Evolutionary conservation across 192 early-diverging fungal species (phyloP), one percentile per base, ranked within the genome.

Genomic region (Helicostylum pulchrum): DNA sequence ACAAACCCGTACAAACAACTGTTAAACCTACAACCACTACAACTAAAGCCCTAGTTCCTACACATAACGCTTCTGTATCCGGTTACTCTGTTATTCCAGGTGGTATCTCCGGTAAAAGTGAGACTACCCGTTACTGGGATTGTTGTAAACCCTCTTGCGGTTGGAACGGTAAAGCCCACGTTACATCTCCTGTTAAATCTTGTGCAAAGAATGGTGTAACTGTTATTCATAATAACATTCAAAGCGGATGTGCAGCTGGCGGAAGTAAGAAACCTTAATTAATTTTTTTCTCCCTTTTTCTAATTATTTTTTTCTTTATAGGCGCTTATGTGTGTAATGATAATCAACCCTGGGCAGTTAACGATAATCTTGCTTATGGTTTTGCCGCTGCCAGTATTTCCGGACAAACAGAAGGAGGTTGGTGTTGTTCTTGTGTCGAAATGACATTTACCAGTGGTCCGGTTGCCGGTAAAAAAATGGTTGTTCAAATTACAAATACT

Each of bases 361-460:
- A 68, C 32, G 59, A 61, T 42, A 62, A 56, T 60, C 67, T 68
- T n/a, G 20, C 67, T 9, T 71, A 71, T 43, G 68, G 62, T 45
- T 71, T 71, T 55, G 68, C 55, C 23, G 68, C 68, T n/a, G 67
- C 67, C 21, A 69, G 45, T 32, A 62, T 69, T 31, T 52, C 61
- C 31, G 61, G 67, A 2, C 26, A 44, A 21, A 56, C 32, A 20
- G 68, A 64, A 42, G 39, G 52, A 9, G 63, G 46, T 6, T 71
- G 53, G 53, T 64, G 63, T 19, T 71, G 68, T 50, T 53, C 53
- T 31, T 71, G 68, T 14, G 57, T 65, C 15, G 62, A 64, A n/a
- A 17, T 71, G 8, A 71, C 52, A 5, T 71, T 71, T 26, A 69
- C 67, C 15, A 54, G 49, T 39, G n/a, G 32, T 17, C 17, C 54